Base-by-base conservation (phyloP, 192 early-diverging fungal genomes). In the Borealophlyctis nickersoniae region DNA sequence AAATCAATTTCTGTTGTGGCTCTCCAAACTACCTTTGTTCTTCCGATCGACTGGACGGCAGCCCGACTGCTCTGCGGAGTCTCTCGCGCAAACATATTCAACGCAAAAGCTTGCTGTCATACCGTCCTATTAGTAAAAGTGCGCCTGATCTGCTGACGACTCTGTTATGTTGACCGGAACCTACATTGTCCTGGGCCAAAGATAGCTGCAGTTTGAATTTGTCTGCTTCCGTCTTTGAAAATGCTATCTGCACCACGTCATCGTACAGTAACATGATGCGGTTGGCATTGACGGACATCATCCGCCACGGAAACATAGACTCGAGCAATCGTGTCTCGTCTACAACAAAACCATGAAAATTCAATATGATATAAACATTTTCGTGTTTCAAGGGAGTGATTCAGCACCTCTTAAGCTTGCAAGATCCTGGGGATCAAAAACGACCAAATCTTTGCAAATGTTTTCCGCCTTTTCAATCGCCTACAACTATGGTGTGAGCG, bases 381-480 rank as follows among this genome's bases (percentile, higher is more conserved):
- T 23, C 9, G 26, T 27, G 26, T 19, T 27, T 24, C 9, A 24
- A 7, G n/a, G 9, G 7, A 14, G 14, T 0, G 11, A 52, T 19
- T 1, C 32, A 67, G n/a, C n/a, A n/a, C 66, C 58, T 56, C 67
- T 45, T n/a, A 69, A 32, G 2, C 29, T 19, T 7, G 35, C 26
- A 24, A 69, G 56, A n/a, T 69, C 67, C 29, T 63, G 54, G 33
- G 60, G 59, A 34, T 69, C 67, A 57, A 69, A 69, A 2, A 69
- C 51, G 51, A 62, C 63, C 0, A 62, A 39, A 23, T 69, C 36
- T 49, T 56, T 36, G 49, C 67, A 69, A 24, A 62, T 55, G 36
- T 63, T 48, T 49, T 69, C 67, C 11, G 67, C 59, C 2, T 49
- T 23, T 2, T 14, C 34, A 24, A 63, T 63, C 2, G 31, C 31